These are phyloP conservation scores for Fusarium pilosicola DNA, from an alignment of 2,329 filamentous ascomycete genomes.

Conservation along the genomic window DNA sequence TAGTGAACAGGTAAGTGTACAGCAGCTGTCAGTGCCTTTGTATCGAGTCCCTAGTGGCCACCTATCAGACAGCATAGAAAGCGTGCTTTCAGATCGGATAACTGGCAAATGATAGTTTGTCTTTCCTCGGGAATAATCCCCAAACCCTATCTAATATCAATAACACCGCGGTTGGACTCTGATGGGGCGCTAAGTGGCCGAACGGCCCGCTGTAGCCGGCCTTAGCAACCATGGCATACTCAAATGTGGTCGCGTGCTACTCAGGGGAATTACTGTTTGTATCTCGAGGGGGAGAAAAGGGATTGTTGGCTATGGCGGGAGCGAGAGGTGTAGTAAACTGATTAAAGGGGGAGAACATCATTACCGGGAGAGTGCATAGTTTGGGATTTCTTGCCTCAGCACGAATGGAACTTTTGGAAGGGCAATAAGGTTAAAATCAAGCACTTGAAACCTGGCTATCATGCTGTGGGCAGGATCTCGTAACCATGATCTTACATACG, in stretches of 20 bases:
- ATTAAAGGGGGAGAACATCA: background rate
- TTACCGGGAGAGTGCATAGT: accelerated
- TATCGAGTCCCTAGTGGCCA: accelerated
- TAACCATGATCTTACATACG: background rate
- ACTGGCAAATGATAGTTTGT: too few relatives aligned
- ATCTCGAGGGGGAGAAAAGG: accelerated
- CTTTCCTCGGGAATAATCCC: background rate
- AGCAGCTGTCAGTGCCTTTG: background rate
- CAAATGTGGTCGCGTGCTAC: background rate
- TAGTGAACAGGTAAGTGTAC: background rate
- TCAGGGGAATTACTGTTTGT: background rate
- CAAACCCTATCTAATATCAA: background rate
- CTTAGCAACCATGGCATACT: background rate
- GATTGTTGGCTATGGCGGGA: background rate
- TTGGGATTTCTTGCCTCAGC: accelerated
- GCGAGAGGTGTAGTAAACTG: background rate
- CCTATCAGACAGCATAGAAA: too few relatives aligned
- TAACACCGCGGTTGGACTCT: background rate
- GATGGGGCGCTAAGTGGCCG: background rate
- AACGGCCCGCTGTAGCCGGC: background rate
- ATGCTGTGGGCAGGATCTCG: background rate
- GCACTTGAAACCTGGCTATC: background rate
- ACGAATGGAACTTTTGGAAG: background rate
- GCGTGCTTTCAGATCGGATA: too few relatives aligned
- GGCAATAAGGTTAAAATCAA: background rate